Conservation (phyloP, 2,329 filamentous ascomycete species). For the Colletotrichum salicis region DNA sequence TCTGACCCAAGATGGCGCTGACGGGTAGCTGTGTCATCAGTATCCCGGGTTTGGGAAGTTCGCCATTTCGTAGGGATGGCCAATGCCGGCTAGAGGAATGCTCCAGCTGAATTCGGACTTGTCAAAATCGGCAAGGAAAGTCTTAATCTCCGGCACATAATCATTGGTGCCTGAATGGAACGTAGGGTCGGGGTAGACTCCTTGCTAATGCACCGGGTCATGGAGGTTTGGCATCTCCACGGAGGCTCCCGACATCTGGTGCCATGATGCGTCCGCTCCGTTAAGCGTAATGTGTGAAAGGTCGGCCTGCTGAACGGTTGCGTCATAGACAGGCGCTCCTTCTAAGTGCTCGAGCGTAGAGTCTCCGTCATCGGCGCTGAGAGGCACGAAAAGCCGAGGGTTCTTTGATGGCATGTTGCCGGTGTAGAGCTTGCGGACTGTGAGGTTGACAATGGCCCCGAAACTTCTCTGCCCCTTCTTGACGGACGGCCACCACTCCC, state of each 20-base stretch:
- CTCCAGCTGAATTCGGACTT: constrained; percentile 35
- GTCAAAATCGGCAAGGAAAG: constrained; percentile 33
- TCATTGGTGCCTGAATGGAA: constrained; percentile 4
- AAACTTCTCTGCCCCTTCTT: constrained; percentile 46
- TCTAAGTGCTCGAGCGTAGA: neutral
- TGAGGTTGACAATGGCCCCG: constrained; percentile 42
- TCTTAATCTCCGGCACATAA: constrained; percentile 30
- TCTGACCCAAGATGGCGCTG: neutral
- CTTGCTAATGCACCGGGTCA: constrained; percentile 18
- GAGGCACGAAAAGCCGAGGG: constrained; percentile 9
- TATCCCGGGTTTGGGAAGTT: constrained; percentile 9
- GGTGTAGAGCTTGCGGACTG: constrained; percentile 37
- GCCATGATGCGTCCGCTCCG: constrained; percentile 18
- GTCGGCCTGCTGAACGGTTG: neutral
- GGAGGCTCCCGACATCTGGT: constrained; percentile 7
- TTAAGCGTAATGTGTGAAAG: constrained; percentile 7
- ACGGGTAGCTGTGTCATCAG: neutral
- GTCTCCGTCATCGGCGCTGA: constrained; percentile 1
- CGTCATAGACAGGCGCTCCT: neutral
- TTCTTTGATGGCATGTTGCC: constrained; percentile 29
- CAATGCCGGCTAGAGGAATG: constrained; percentile 24
- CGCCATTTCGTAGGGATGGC: constrained; percentile 9
- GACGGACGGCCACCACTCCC: constrained; percentile 53
- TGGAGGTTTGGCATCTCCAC: constrained; percentile 7
- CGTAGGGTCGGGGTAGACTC: constrained; percentile 1